These are phyloP conservation scores for Scutellaria minor DNA, from an alignment of 257 asterid genomes.

Conservation along the genomic window DNA sequence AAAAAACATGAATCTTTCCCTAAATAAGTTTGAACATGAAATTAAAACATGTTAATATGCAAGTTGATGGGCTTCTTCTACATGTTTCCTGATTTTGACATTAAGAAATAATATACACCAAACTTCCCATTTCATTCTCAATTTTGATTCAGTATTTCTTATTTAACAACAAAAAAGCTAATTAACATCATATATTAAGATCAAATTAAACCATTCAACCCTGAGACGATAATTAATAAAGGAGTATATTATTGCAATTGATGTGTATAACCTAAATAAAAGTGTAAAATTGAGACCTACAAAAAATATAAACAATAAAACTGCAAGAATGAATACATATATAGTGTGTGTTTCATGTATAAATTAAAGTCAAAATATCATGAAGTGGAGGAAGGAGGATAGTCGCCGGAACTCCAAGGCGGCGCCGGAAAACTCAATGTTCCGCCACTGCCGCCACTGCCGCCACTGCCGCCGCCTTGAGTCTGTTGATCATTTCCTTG, in stretches of 20 bases:
- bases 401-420: slow-evolving; percentile 58
- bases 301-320: slow-evolving; percentile 21
- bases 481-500: slow-evolving; percentile 43
- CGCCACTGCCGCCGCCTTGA: slow-evolving; percentile 40
- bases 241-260: neutral
- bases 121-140: no score
- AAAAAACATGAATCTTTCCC: no score
- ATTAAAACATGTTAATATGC: no score
- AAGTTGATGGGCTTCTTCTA: no score
- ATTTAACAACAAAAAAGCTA: no score
- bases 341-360: neutral
- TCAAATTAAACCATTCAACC: no score
- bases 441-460: neutral
- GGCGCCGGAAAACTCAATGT: slow-evolving; percentile 42
- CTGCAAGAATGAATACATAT: slow-evolving; percentile 10
- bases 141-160: no score
- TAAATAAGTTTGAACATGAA: no score
- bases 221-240: neutral
- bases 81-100: no score
- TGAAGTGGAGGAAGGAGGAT: slow-evolving; percentile 67
- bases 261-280: slow-evolving; percentile 32
- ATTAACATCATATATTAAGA: no score
- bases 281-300: slow-evolving; percentile 24
- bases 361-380: slow-evolving; percentile 33
- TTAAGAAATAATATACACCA: no score